A percentile compares a stretch with the other conserved stretches of the same genome.
Evolutionary conservation across 176 grass and related monocot genomes (phyloP).

Genomic region (Avena atlantica): DNA sequence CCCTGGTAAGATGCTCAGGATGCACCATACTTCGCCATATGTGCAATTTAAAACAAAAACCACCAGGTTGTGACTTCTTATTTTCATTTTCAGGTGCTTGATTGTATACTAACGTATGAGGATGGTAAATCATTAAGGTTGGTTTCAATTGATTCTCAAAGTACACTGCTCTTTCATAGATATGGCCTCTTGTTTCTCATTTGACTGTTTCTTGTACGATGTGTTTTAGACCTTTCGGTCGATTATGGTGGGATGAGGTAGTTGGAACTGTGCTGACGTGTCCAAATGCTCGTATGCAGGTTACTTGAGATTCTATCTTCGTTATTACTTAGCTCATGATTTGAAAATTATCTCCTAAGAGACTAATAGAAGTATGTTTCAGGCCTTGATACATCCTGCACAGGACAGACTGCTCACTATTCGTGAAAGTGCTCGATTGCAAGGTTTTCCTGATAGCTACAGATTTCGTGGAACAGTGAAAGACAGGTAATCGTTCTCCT

Average conservation of each 20-base stretch:
- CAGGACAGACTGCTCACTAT: constrained; percentile 84
- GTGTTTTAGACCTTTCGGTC: constrained; percentile 69
- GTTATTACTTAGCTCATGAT: constrained; percentile 39
- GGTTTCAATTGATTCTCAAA: constrained; percentile 25
- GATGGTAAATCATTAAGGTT: constrained; percentile 86
- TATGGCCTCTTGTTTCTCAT: constrained; percentile 14
- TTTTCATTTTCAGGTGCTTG: constrained; percentile 75
- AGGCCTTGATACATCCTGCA: constrained; percentile 89
- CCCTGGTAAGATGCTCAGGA: constrained; percentile 59
- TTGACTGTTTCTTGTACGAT: constrained; percentile 34
- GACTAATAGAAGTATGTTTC: constrained; percentile 44
- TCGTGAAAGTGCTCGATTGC: constrained; percentile 89
- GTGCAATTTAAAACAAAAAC: constrained; percentile 11
- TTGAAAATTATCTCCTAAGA: constrained; percentile 29
- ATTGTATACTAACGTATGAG: constrained; percentile 65
- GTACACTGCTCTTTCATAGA: constrained; percentile 24
- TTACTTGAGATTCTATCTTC: constrained; percentile 41
- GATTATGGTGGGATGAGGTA: constrained; percentile 94
- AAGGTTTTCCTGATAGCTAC: constrained; percentile 93
- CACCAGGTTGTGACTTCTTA: constrained; percentile 25
- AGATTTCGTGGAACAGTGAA: constrained; percentile 81
- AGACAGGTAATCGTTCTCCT: constrained; percentile 61
- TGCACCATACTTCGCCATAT: constrained; percentile 13
- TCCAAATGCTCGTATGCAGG: constrained; percentile 72
- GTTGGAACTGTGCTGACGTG: constrained; percentile 85